phyloP scores from a whole-genome alignment of 1,139 yeast genomes.

The Suhomyces ambrosiae region DNA sequence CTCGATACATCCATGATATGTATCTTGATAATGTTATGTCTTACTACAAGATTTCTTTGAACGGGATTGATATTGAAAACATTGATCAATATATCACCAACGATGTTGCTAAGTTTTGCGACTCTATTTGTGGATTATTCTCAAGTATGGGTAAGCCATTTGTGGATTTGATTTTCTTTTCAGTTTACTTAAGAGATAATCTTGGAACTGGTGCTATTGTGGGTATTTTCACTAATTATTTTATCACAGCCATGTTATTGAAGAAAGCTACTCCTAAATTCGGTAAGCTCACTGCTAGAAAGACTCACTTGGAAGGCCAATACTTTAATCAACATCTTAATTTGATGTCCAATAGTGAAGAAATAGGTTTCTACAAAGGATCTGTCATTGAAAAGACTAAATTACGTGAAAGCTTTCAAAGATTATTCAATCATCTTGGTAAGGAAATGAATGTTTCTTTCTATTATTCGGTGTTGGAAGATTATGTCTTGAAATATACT shows the following conservation, averaged over 20 bases:
- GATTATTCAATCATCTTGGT: conserved; percentile 49
- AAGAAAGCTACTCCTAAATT: conserved; percentile 80
- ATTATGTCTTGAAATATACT: conserved; percentile 82
- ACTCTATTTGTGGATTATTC: conserved; percentile 78
- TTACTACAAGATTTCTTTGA: conserved; percentile 72
- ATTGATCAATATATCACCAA: conserved; percentile 82
- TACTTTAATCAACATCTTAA: conserved; percentile 86
- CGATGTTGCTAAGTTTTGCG: conserved; percentile 81
- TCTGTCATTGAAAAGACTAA: conserved; percentile 77
- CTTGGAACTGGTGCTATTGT: conserved; percentile 82
- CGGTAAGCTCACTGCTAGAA: conserved; percentile 73
- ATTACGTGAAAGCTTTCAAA: conserved; percentile 58
- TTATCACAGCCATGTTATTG: conserved; percentile 74
- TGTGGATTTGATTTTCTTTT: conserved; percentile 84
- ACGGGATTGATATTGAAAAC: conserved; percentile 44
- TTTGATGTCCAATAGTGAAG: conserved; percentile 86
- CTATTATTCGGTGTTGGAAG: conserved; percentile 74
- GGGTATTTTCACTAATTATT: conserved; percentile 82
- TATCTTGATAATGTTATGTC: conserved; percentile 81
- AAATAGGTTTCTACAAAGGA: conserved; percentile 93
- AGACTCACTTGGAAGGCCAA: conserved; percentile 83
- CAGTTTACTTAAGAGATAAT: conserved; percentile 80
- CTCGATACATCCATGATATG: conserved; percentile 87
- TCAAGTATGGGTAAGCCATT: conserved; percentile 91
- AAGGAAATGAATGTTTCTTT: conserved; percentile 55